Percentiles rank a stretch among this genome's conserved stretches.
These are phyloP conservation scores for Pistacia atlantica DNA, from an alignment of 345 rosid genomes.

Conservation along the genomic window DNA sequence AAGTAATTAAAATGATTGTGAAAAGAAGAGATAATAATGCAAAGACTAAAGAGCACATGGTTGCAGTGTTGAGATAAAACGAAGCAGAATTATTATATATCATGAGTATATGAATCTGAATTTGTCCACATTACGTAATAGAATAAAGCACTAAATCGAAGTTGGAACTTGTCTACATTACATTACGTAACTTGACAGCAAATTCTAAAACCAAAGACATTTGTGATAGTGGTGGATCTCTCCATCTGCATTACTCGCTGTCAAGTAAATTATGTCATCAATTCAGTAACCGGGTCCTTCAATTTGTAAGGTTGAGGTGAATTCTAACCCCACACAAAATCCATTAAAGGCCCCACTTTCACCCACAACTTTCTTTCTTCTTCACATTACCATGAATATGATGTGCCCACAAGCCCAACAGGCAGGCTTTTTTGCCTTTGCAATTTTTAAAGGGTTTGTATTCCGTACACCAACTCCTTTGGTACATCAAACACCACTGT, in stretches of 20 bases:
- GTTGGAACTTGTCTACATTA: constrained; percentile 15
- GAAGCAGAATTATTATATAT: not conserved
- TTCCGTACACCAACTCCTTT: constrained; percentile 27
- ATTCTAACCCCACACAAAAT: constrained; percentile 27
- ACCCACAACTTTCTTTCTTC: not conserved
- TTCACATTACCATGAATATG: not conserved
- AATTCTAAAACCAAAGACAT: constrained; percentile 10
- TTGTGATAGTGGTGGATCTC: constrained; percentile 7
- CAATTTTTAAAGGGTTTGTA: not conserved
- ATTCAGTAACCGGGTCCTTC: constrained; percentile 11
- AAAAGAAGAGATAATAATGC: too few species aligned
- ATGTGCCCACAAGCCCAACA: constrained; percentile 37
- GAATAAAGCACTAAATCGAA: not conserved
- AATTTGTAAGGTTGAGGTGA: constrained; percentile 17
- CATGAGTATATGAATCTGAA: not conserved
- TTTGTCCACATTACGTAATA: constrained; percentile 10
- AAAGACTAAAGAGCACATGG: too few species aligned
- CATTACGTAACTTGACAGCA: constrained; percentile 31
- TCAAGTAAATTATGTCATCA: constrained; percentile 10
- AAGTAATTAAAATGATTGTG: too few species aligned
- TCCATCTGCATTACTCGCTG: not conserved
- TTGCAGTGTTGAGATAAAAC: too few species aligned
- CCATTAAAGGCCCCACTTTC: constrained; percentile 15
- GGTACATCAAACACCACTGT: not conserved
- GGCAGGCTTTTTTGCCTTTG: constrained; percentile 10